Evolutionary conservation across 441 rosid species (phyloP).

Genomic region (Syzygium syzygioides): DNA sequence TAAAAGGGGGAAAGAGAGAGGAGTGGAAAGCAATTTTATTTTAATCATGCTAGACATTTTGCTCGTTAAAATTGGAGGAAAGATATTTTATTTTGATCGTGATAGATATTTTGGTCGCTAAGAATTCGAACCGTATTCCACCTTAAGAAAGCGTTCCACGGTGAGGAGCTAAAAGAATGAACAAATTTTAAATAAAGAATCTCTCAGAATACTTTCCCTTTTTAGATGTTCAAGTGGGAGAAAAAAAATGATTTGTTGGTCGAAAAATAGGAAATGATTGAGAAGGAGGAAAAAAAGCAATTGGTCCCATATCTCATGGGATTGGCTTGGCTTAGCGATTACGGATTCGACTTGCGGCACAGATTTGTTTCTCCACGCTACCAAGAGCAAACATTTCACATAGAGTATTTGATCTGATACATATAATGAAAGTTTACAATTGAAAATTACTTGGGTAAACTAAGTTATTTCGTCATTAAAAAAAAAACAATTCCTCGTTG

Average conservation of each 20-base stretch:
- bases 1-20: background rate
- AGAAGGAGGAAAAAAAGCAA: background rate
- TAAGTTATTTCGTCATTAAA: background rate
- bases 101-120: no score
- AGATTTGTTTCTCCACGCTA: background rate
- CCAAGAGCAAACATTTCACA: background rate
- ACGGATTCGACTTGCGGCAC: background rate
- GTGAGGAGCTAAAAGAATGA: background rate
- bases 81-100: no score
- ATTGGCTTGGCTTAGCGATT: background rate
- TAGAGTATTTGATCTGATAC: background rate
- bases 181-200: background rate
- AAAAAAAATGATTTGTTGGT: background rate
- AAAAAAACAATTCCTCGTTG: background rate
- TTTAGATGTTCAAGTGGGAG: background rate
- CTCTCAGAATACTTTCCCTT: background rate
- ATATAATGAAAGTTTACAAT: background rate
- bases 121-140: background rate
- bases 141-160: background rate
- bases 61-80: background rate
- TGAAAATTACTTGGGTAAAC: background rate
- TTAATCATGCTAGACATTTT: background rate
- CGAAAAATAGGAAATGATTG: background rate
- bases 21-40: background rate
- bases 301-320: background rate